These are phyloP conservation scores for Phialophora verrucosa DNA, from an alignment of 2,329 filamentous ascomycete genomes.

Conservation along the genomic window DNA sequence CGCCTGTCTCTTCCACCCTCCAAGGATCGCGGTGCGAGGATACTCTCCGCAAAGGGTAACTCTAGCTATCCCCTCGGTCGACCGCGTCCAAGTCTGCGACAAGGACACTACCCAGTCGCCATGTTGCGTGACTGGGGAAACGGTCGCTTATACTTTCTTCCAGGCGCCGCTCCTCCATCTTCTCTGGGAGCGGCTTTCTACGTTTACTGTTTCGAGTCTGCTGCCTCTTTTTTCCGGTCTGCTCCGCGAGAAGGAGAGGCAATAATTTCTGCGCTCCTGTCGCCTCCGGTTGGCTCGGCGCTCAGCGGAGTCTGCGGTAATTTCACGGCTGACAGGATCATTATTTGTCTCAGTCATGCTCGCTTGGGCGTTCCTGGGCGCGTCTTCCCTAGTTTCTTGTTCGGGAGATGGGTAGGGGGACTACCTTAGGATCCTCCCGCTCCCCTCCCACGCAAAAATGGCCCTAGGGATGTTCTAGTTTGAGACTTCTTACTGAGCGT, in stretches of 20 bases:
- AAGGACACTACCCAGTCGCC: not conserved
- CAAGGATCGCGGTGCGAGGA: slow-evolving; percentile 6
- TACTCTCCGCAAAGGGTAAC: slow-evolving; percentile 8
- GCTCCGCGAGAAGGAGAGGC: slow-evolving; percentile 26
- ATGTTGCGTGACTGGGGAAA: slow-evolving; percentile 14
- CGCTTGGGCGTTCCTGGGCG: slow-evolving; percentile 29
- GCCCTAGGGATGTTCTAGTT: slow-evolving; percentile 26
- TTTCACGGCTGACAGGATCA: slow-evolving; percentile 37
- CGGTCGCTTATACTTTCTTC: slow-evolving; percentile 31
- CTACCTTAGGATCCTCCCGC: slow-evolving; percentile 9
- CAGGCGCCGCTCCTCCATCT: slow-evolving; percentile 4
- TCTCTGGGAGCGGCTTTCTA: slow-evolving; percentile 9
- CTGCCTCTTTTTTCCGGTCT: slow-evolving; percentile 20
- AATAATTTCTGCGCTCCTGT: slow-evolving; percentile 15
- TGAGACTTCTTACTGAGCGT: slow-evolving; percentile 28
- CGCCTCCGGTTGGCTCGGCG: slow-evolving; percentile 36
- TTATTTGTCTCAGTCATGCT: slow-evolving; percentile 36
- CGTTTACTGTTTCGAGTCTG: slow-evolving; percentile 17
- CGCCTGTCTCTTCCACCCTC: not conserved
- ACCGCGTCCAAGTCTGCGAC: not conserved
- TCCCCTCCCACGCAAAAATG: slow-evolving; percentile 8
- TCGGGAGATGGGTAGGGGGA: slow-evolving; percentile 21
- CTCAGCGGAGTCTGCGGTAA: slow-evolving; percentile 35
- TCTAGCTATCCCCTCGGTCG: slow-evolving; percentile 9
- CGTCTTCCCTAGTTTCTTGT: slow-evolving; percentile 17